Conservation (phyloP, 2,329 filamentous ascomycete species). For the Colletotrichum sp. region DNA sequence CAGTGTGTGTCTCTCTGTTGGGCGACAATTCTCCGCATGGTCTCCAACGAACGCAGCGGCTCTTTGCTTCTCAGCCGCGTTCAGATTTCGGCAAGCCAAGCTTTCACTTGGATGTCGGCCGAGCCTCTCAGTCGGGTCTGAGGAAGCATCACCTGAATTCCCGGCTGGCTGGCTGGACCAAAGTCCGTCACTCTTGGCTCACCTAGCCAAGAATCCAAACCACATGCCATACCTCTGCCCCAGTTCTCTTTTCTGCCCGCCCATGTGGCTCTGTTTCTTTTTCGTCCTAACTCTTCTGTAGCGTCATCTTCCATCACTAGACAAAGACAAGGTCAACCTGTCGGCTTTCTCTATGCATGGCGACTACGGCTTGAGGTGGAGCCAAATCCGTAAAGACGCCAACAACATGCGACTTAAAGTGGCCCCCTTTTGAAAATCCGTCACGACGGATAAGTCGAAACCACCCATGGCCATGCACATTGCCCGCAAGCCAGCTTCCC, state of each 20-base stretch:
- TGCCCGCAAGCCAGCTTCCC: not conserved
- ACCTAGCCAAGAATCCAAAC: not conserved
- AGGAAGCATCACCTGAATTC: not conserved
- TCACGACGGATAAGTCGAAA: conserved; percentile 8
- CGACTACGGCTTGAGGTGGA: not conserved
- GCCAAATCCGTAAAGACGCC: not conserved
- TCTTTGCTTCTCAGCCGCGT: not conserved
- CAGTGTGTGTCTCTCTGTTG: no score
- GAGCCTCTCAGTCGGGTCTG: not conserved
- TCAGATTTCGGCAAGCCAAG: not conserved
- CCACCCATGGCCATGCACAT: not conserved
- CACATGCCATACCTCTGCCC: not conserved
- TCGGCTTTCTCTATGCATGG: not conserved
- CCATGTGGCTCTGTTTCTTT: not conserved
- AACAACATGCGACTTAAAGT: conserved; percentile 2
- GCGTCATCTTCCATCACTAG: not conserved
- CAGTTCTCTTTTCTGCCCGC: not conserved
- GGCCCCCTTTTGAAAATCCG: conserved; percentile 2
- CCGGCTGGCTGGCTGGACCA: not conserved
- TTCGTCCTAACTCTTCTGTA: not conserved
- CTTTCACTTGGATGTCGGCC: not conserved
- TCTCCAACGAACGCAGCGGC: not conserved
- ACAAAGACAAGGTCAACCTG: not conserved
- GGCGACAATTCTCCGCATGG: not conserved
- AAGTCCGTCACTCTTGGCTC: not conserved